Percentiles rank a stretch among this genome's conserved stretches.
Evolutionary conservation across 495 filamentous ascomycete species (phyloP).

Genomic region (Daldinia childiae): DNA sequence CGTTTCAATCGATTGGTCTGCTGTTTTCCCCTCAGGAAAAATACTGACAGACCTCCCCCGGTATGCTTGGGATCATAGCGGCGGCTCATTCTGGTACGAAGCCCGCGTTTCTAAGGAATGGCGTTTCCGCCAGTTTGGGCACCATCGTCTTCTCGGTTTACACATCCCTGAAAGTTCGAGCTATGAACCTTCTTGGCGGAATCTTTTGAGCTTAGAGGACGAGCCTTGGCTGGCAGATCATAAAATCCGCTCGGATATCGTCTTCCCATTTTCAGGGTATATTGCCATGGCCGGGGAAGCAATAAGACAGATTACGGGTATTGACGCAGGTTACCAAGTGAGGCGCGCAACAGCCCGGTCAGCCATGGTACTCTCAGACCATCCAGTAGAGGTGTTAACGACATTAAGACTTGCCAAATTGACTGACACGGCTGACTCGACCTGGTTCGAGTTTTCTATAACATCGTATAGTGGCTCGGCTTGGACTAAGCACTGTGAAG

Average conservation of each 20-base stretch:
- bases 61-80: background rate
- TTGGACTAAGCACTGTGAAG: background rate
- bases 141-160: background rate
- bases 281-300: background rate
- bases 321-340: background rate
- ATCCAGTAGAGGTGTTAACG: background rate
- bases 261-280: background rate
- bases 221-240: background rate
- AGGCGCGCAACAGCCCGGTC: background rate
- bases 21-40: background rate
- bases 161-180: background rate
- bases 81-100: background rate
- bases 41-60: background rate
- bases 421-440: background rate
- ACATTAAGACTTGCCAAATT: background rate
- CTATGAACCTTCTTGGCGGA: background rate
- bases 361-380: background rate
- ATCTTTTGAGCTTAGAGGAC: background rate
- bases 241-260: background rate
- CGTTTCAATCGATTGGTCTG: background rate
- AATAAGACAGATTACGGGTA: background rate
- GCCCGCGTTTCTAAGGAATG: background rate
- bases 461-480: background rate
- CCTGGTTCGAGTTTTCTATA: slow-evolving; percentile 1
- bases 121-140: background rate